Conservation (phyloP, 78 protist species). For the Protostelium mycophagum region DNA sequence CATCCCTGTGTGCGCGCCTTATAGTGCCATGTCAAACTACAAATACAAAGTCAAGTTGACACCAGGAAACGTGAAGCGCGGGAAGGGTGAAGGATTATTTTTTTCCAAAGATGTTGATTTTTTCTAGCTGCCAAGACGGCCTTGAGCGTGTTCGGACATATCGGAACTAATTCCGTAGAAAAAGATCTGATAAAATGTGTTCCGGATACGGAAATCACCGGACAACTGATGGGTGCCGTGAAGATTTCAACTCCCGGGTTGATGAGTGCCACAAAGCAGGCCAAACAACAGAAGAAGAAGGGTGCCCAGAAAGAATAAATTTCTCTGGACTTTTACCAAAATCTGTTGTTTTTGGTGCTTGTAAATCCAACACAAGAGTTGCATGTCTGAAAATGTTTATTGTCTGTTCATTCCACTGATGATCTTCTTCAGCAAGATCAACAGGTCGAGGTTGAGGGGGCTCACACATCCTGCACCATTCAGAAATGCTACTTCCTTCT, state of each 20-base stretch:
- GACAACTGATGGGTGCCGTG: background rate
- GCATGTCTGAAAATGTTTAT: too few species aligned
- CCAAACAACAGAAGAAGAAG: background rate
- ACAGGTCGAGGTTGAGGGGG: too few species aligned
- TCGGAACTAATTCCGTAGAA: background rate
- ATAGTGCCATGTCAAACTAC: slow-evolving; percentile 48
- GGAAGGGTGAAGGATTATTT: too few species aligned
- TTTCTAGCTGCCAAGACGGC: background rate
- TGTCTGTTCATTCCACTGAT: too few species aligned
- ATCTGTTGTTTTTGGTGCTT: too few species aligned
- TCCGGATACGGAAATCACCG: background rate
- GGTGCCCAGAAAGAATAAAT: background rate
- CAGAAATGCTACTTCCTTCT: too few species aligned
- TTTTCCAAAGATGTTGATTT: too few species aligned
- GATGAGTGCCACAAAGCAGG: background rate
- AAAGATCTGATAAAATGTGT: background rate
- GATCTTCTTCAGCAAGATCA: too few species aligned
- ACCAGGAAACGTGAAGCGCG: slow-evolving; percentile 83
- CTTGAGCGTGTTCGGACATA: background rate
- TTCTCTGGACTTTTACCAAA: too few species aligned
- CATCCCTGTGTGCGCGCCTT: slow-evolving; percentile 82
- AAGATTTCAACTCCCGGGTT: background rate
- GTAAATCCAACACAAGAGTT: too few species aligned
- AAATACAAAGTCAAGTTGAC: slow-evolving; percentile 77
- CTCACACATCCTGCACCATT: too few species aligned